Base-by-base conservation (phyloP, 2,329 filamentous ascomycete species). In the Phyllachora maydis region DNA sequence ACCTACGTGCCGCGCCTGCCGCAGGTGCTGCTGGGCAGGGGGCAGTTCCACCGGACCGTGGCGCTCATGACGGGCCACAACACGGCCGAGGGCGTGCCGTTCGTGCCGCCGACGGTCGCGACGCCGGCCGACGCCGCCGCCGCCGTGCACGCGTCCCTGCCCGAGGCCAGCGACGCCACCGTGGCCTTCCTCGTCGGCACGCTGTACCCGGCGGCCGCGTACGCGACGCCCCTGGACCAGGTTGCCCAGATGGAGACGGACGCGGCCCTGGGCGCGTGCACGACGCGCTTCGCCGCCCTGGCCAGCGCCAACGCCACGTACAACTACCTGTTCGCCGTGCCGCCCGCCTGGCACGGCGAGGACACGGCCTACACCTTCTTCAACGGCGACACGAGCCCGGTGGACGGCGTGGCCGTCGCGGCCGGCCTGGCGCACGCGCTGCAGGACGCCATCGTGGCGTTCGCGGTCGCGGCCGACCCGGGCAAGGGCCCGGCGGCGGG, bases 301-400 rank as follows among this genome's bases (percentile, higher is more conserved):
- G 59, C 52, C 6, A 54, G 44, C 37, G 33, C 36, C 8, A 57
- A 59, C 37, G 23, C 47, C 7, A 56, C 56, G 0, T 58, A 56
- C 36, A 45, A 46, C 2, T 66, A 67, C 41, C 39, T 55, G 13
- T 68, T 66, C 34, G 44, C 50, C 12, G 47, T 62, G 1, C 53
- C 54, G 1, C 60, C 61, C 0, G 59, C 48, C 6, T 43, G 60
- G 17, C 64, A 69, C 34, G 59, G 52, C 11, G 38, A 49, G 23
- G 64, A 68, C 31, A 32, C 62, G 4, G 29, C 47, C 0, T 65
- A 60, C 32, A 60, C 56, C 1, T 65, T 56, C 40, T 67, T 52
- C 41, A 50, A 54, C 19, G 45, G 44, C 11, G 38, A 40, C 24
- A 34, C 32, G 5, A 35, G 36, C 18, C 38, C 35, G 3, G 29